Conservation (phyloP, 805 yeast genomes). For the Ogataea ganodermae region DNA sequence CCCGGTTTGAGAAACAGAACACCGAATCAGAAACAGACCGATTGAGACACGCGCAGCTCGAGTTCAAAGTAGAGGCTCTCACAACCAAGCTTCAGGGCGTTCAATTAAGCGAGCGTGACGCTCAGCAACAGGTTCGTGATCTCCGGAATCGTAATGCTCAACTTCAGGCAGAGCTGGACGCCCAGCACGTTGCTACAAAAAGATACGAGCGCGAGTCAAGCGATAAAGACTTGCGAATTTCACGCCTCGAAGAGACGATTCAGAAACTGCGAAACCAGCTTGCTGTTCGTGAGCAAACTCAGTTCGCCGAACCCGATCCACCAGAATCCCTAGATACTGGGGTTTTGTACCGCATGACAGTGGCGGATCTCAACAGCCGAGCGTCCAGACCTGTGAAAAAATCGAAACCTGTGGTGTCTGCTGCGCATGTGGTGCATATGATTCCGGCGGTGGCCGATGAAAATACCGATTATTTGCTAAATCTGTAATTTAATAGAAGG, state of each 20-base stretch:
- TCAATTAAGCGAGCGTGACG: neutral
- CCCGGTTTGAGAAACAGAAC: neutral
- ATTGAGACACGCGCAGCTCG: neutral
- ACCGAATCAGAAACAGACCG: neutral
- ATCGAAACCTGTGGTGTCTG: neutral
- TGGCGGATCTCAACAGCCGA: conserved; percentile 7
- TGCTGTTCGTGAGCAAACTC: neutral
- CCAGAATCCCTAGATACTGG: conserved; percentile 12
- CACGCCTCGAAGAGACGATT: neutral
- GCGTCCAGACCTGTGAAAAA: neutral
- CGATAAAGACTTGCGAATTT: neutral
- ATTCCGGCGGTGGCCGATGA: conserved; percentile 4
- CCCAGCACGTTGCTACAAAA: neutral
- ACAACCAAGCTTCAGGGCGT: conserved; percentile 6
- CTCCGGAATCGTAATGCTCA: conserved; percentile 3
- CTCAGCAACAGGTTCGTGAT: neutral
- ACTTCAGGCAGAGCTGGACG: conserved; percentile 2
- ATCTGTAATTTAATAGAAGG: conserved; percentile 9
- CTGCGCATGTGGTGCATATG: no score
- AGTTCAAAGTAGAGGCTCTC: conserved; percentile 7
- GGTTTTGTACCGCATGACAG: conserved; percentile 12
- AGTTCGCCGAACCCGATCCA: neutral
- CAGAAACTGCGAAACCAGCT: conserved; percentile 3
- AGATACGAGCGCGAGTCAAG: neutral
- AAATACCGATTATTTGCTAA: conserved; percentile 19